These are phyloP conservation scores for Candida qinlingensis DNA, from an alignment of 805 yeast genomes.

Conservation along the genomic window DNA sequence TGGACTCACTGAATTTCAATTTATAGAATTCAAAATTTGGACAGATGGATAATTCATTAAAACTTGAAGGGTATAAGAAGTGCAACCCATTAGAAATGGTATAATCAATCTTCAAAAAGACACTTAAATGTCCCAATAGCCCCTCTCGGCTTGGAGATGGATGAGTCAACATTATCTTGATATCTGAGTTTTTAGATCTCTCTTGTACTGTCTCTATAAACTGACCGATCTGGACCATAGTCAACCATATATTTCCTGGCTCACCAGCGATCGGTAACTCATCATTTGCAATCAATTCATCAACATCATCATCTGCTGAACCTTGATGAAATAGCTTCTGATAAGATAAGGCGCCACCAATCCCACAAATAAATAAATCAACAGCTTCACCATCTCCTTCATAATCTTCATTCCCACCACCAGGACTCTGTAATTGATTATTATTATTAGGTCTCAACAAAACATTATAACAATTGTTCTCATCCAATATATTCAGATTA, in stretches of 20 bases:
- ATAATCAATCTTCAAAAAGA: conserved; percentile 63
- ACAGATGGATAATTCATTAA: conserved; percentile 61
- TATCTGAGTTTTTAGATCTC: conserved; percentile 37
- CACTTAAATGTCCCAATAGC: conserved; percentile 59
- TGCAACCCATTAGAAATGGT: conserved; percentile 71
- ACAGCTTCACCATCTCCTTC: conserved; percentile 22
- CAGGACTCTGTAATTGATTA: background rate
- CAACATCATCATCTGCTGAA: conserved; percentile 26
- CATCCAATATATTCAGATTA: conserved; percentile 60
- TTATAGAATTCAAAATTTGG: conserved; percentile 60
- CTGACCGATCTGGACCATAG: conserved; percentile 65
- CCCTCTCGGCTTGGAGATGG: conserved; percentile 71
- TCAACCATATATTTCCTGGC: conserved; percentile 71
- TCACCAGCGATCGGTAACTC: conserved; percentile 51
- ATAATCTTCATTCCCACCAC: background rate
- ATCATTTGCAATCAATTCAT: conserved; percentile 16
- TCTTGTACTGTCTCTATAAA: conserved; percentile 44
- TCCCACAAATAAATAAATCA: conserved; percentile 54
- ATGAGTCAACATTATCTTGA: conserved; percentile 60
- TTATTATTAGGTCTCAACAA: conserved; percentile 1
- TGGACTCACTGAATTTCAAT: conserved; percentile 53
- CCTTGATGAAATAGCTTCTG: conserved; percentile 68
- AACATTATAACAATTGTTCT: conserved; percentile 40
- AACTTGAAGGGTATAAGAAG: conserved; percentile 63
- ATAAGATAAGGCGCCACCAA: conserved; percentile 67